phyloP scores from a whole-genome alignment of 2,329 filamentous ascomycete genomes.

The Fusarium anthophilum region DNA sequence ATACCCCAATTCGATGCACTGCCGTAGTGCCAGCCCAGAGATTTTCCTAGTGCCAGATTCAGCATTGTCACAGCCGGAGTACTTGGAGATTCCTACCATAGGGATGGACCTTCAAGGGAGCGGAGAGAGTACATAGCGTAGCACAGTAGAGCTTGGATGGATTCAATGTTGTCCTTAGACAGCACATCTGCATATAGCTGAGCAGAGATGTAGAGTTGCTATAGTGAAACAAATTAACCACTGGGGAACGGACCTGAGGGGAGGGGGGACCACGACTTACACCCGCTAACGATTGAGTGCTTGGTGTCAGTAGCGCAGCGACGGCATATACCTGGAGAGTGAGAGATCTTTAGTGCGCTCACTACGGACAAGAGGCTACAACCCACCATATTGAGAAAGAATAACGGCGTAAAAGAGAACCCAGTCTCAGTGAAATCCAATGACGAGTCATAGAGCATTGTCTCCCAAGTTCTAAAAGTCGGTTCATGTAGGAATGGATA shows the following conservation, averaged over 20 bases:
- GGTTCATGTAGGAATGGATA: background rate
- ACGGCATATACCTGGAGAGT: background rate
- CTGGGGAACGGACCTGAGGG: fast-evolving
- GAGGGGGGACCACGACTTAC: background rate
- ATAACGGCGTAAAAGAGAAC: background rate
- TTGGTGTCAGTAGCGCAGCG: background rate
- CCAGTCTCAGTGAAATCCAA: background rate
- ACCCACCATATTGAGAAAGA: background rate
- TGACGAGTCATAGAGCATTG: background rate
- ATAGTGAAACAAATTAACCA: fast-evolving
- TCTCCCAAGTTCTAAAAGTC: background rate
- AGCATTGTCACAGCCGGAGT: background rate
- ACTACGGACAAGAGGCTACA: background rate
- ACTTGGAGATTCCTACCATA: background rate
- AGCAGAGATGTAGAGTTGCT: background rate
- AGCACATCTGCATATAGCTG: background rate
- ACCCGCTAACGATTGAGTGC: background rate
- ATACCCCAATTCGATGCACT: background rate
- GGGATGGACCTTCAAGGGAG: background rate
- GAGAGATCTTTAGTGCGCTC: fast-evolving
- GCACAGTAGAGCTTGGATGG: background rate
- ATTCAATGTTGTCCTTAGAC: background rate
- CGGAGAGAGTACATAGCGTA: background rate
- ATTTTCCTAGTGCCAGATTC: background rate
- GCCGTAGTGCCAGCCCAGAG: background rate